Evolutionary conservation across 148 eudicot genomes (phyloP), one percentile per base, ranked within the genome.

Genomic region (Cornus kousa): DNA sequence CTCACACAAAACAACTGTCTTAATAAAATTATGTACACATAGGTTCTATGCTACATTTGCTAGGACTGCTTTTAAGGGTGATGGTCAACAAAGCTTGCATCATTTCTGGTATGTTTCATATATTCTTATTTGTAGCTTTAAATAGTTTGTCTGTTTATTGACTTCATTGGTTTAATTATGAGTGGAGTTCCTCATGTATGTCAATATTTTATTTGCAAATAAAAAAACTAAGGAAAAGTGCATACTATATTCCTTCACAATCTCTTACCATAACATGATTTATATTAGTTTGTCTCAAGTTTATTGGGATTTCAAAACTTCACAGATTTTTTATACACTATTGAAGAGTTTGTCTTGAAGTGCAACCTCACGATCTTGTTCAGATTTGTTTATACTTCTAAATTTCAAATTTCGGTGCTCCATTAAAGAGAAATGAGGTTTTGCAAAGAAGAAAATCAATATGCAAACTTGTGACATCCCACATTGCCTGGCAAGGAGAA

Each of bases 1-100:
- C 59, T 67, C 71, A 67, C 65, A 67, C 71, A 75, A 24, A 32
- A 74, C 19, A 71, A 46, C 37, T 82, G 40, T 53, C 70, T 75
- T 80, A 37, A 81, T 69, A 65, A 71, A 48, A 13, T 40, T 14
- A 72, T 78, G 65, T 71, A 33, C 80, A 84, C 68, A 53, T 86
- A 96, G 99, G 98, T 96, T 96, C 81, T 93, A 87, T 81, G 91
- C 99, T 79, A 93, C 97, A 80, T 90, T 91, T 86, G 97, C 97
- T 53, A 90, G 91, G 84, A 96, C 99, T 60, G 98, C 99, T 66
- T 96, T 96, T 74, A 96, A 90, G 86, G 97, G 98, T 74, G 99
- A 96, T 76, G 89, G 94, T 60, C 99, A 93, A 76, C 85, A 91
- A 85, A 96, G 99, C 85, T 90, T 96, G 93, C 98, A 96, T 83